Evolutionary conservation across 495 filamentous ascomycete species (phyloP), one percentile per base, ranked within the genome.

Genomic region (Talaromyces proteolyticus): DNA sequence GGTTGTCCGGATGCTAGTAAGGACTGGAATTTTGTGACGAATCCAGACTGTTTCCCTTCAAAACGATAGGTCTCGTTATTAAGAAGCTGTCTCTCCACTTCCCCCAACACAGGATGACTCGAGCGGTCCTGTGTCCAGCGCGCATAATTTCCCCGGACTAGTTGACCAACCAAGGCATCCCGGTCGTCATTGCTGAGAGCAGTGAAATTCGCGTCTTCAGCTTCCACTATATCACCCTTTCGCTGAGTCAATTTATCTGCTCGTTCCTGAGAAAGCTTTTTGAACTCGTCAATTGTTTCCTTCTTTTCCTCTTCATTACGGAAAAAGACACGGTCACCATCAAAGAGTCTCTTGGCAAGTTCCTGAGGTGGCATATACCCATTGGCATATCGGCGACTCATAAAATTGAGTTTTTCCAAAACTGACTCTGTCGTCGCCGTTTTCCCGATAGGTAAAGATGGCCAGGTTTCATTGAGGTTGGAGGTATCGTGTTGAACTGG

Each of bases 91-190:
- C 57, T 69, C 10, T 58, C 36, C 36, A 76, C 58, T 39, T 66
- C 60, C 12, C 55, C 60, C 14, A 56, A 21, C 5, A 50, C 47
- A 10, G 64, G 60, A 40, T 49, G 29, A 19, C 47, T 34, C 19
- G 19, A 21, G 24, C 11, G 16, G n/a, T 18, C 36, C 34, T 49
- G 29, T 21, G 37, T 34, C 34, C 44, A 47, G 3, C 25, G 18
- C 7, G 37, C 47, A 45, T 76, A 77, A 41, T 65, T 63, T 4
- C 74, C 74, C 44, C 57, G 85, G 57, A 92, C 92, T 45, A 95
- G 69, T 38, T 84, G 74, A 55, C 87, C 71, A 57, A 96, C 81
- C 14, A 96, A 66, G 4, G 74, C 72, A 47, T 77, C 74, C 25
- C 70, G 72, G 25, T 89, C 67, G 45, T 88, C 74, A 12, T 66